Evolutionary conservation across 305 asterid species (phyloP).

Genomic region (Petunia hybrid): DNA sequence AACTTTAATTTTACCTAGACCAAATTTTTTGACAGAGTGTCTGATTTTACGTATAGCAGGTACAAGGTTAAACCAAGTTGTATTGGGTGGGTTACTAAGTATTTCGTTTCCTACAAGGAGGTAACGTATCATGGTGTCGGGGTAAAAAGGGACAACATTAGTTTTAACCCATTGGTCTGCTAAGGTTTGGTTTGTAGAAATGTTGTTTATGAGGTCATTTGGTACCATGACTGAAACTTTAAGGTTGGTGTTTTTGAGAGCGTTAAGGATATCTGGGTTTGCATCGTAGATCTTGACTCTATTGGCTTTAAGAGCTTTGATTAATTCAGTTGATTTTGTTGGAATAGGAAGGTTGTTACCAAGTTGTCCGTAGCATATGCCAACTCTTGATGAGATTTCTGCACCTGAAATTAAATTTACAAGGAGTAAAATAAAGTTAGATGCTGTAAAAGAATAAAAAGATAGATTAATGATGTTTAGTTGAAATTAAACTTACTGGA

Average conservation of each 20-base stretch:
- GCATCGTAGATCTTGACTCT: conserved; percentile 81
- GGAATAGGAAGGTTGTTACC: conserved; percentile 84
- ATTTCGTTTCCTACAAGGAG: conserved; percentile 92
- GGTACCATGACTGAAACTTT: conserved; percentile 92
- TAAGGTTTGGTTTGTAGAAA: conserved; percentile 67
- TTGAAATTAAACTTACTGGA: conserved; percentile 48
- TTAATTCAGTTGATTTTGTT: conserved; percentile 59
- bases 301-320: conserved; percentile 64
- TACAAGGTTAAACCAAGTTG: conserved; percentile 89
- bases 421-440: neutral
- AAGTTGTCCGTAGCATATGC: conserved; percentile 89
- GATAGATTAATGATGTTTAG: neutral
- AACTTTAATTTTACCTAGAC: conserved; percentile 65
- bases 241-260: conserved; percentile 64
- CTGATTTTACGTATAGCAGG: conserved; percentile 85
- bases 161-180: conserved; percentile 78
- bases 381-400: conserved; percentile 57
- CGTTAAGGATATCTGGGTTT: conserved; percentile 64
- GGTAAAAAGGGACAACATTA: conserved; percentile 75
- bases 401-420: conserved; percentile 54
- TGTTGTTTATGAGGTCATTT: conserved; percentile 64
- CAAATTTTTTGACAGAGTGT: conserved; percentile 56
- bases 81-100: conserved; percentile 66
- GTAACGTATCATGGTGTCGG: conserved; percentile 77
- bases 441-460: neutral